Conservation (phyloP, 257 asterid genomes). For the Nicotiana benthamiana region DNA sequence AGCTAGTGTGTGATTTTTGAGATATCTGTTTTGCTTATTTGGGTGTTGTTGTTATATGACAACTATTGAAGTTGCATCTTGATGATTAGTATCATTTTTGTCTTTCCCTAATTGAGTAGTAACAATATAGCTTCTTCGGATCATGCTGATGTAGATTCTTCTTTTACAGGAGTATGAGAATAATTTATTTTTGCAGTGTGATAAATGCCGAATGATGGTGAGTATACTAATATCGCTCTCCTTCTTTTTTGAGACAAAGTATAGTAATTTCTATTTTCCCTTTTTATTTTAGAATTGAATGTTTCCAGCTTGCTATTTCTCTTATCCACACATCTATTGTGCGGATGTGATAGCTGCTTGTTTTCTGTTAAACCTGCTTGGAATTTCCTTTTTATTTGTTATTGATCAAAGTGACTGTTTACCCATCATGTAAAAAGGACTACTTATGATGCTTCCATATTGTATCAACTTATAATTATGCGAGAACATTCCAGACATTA, state of each 20-base stretch:
- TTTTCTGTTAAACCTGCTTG: background rate
- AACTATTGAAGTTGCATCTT: background rate
- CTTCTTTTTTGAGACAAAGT: background rate
- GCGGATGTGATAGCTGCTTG: background rate
- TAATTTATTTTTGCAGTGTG: conserved; percentile 96
- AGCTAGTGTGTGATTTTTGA: conserved; percentile 16
- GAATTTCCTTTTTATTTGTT: background rate
- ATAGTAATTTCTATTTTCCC: background rate
- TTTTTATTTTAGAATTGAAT: background rate
- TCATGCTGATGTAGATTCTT: conserved; percentile 22
- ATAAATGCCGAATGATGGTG: conserved; percentile 99
- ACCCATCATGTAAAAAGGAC: background rate
- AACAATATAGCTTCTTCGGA: background rate
- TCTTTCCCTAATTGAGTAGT: background rate
- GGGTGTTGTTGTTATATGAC: conserved; percentile 1
- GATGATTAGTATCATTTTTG: background rate
- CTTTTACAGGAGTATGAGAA: conserved; percentile 89
- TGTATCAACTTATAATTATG: background rate
- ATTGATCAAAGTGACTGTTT: background rate
- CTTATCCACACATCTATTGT: background rate
- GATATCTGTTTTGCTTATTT: background rate
- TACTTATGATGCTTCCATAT: background rate
- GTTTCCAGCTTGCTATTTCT: background rate
- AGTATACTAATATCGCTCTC: conserved; percentile 16
- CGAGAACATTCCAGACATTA: background rate